These are phyloP conservation scores for Syzygium jambos DNA, from an alignment of 345 rosid genomes.

Conservation along the genomic window DNA sequence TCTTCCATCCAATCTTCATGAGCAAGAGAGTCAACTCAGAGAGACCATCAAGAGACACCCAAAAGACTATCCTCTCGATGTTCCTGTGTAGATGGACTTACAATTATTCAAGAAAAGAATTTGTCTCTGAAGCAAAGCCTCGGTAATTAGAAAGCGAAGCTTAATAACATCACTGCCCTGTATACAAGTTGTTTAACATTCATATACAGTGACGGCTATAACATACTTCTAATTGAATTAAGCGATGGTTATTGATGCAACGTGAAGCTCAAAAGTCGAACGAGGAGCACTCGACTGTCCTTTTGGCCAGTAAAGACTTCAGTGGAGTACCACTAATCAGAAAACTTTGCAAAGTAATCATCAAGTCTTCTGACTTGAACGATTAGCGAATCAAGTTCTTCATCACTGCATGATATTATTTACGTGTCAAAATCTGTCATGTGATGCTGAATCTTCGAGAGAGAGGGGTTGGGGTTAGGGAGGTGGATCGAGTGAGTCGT, in stretches of 20 bases:
- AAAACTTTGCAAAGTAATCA: too few species aligned
- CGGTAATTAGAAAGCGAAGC: not conserved
- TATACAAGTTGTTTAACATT: not conserved
- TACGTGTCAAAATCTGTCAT: not conserved
- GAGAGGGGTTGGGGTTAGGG: not conserved
- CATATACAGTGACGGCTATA: not conserved
- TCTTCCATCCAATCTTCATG: constrained; percentile 39
- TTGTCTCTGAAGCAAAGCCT: not conserved
- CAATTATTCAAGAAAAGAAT: not conserved
- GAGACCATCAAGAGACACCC: constrained; percentile 37
- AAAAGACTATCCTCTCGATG: constrained; percentile 47
- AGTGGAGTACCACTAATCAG: too few species aligned
- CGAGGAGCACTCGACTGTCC: too few species aligned
- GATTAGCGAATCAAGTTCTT: too few species aligned
- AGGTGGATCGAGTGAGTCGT: not conserved
- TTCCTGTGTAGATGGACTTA: constrained; percentile 20
- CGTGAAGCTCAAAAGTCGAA: too few species aligned
- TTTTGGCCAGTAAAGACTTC: too few species aligned
- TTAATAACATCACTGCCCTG: not conserved
- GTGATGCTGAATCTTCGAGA: not conserved
- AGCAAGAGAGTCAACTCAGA: constrained; percentile 51
- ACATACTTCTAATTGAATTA: not conserved
- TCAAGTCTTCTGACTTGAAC: too few species aligned
- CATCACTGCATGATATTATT: too few species aligned
- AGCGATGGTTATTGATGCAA: not conserved